Percentiles rank a stretch among this genome's conserved stretches.
Conservation (phyloP, 2,329 filamentous ascomycete genomes). For the Chaetothyriales sp. region DNA sequence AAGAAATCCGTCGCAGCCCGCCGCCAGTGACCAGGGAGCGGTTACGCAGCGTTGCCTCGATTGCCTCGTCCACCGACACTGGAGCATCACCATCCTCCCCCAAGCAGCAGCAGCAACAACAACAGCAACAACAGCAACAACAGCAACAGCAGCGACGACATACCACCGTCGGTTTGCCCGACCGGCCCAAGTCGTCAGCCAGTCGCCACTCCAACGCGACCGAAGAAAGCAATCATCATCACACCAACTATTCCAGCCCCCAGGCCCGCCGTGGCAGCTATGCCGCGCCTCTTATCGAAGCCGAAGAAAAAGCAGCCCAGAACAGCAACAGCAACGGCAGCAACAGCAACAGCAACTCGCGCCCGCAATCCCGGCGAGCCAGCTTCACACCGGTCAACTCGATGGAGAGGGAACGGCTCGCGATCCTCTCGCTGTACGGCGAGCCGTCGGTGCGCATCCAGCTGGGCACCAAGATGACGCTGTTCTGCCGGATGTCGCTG, state of each 20-base stretch:
- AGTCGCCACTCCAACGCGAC: neutral
- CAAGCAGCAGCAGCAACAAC: neutral
- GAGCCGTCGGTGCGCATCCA: constrained; percentile 20
- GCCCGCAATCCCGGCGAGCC: constrained; percentile 5
- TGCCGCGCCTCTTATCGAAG: too few species aligned
- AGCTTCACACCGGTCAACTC: neutral
- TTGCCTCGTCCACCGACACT: neutral
- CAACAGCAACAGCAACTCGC: constrained; percentile 8
- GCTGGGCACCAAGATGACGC: constrained; percentile 29
- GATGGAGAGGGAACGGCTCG: constrained; percentile 3
- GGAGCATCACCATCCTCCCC: neutral
- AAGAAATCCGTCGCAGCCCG: neutral
- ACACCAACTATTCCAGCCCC: neutral
- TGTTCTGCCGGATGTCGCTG: constrained; percentile 30
- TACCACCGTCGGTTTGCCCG: neutral
- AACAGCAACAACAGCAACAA: neutral
- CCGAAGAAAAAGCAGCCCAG: too few species aligned
- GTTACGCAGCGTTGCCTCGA: neutral
- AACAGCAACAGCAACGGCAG: constrained; percentile 3
- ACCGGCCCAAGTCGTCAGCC: neutral
- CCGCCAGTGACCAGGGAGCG: neutral
- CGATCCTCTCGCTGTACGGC: constrained; percentile 15
- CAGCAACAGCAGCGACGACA: neutral
- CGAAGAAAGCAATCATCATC: neutral
- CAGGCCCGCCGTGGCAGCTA: neutral